These are phyloP conservation scores for Suillus bovinus DNA, from an alignment of 768 basidiomycete genomes.

Conservation along the genomic window DNA sequence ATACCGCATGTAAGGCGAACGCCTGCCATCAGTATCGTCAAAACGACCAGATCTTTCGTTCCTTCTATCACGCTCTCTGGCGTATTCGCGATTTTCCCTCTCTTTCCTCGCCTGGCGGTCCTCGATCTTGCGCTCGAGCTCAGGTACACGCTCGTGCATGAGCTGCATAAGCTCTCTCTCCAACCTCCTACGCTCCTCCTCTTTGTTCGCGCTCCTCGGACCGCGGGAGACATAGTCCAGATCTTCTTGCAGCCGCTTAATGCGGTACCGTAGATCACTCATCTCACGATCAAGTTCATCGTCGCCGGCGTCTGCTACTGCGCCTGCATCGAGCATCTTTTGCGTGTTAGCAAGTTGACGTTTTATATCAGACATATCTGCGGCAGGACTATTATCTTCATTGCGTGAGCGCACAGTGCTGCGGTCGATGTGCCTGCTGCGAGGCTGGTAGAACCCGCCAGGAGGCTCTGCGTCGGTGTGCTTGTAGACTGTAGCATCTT, in stretches of 20 bases:
- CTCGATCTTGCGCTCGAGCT: conserved; percentile 83
- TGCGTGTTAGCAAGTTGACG: conserved; percentile 78
- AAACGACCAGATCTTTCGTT: conserved; percentile 81
- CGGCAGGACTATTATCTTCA: conserved; percentile 59
- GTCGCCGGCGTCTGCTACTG: conserved; percentile 77
- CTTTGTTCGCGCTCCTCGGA: conserved; percentile 67
- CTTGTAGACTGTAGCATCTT: conserved; percentile 93
- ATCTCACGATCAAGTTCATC: conserved; percentile 91
- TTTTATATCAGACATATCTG: conserved; percentile 87
- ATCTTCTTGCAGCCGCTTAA: conserved; percentile 87
- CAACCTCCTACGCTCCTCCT: conserved; percentile 81
- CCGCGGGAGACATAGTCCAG: conserved; percentile 84
- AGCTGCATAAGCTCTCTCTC: conserved; percentile 86
- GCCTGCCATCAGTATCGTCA: conserved; percentile 45
- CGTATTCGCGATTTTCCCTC: conserved; percentile 77
- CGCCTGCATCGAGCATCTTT: conserved; percentile 72
- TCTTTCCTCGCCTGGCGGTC: conserved; percentile 75
- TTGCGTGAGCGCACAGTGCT: conserved; percentile 72
- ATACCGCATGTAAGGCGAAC: conserved; percentile 29
- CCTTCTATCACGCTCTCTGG: conserved; percentile 75
- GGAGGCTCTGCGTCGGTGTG: conserved; percentile 65
- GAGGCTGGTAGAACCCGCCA: conserved; percentile 75
- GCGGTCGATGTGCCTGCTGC: conserved; percentile 83
- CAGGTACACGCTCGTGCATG: conserved; percentile 90
- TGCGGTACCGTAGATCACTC: conserved; percentile 80